A percentile compares a stretch with the other conserved stretches of the same genome.
phyloP scores from a whole-genome alignment of 2,329 filamentous ascomycete genomes.

The Hymenoscyphus fructigenus region DNA sequence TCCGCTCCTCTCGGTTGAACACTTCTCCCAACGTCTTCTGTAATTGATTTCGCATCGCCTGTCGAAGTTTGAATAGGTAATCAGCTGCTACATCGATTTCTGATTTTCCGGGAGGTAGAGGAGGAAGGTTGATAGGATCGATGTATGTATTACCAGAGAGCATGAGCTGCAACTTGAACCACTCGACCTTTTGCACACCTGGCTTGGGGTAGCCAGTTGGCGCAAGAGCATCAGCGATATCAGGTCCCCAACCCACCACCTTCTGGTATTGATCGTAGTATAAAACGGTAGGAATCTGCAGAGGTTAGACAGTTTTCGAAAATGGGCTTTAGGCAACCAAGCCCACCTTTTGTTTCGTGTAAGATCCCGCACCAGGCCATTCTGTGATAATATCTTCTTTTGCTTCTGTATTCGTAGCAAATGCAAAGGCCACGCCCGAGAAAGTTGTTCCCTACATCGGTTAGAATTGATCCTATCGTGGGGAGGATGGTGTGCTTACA shows the following conservation, averaged over 20 bases:
- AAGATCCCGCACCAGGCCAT: slow-evolving; percentile 96
- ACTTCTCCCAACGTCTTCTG: slow-evolving; percentile 97
- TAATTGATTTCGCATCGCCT: slow-evolving; percentile 92
- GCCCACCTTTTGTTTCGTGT: slow-evolving; percentile 94
- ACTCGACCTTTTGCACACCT: slow-evolving; percentile 97
- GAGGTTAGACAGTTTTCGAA: neutral
- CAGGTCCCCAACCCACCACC: slow-evolving; percentile 98
- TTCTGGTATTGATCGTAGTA: slow-evolving; percentile 99
- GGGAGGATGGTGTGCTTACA: slow-evolving; percentile 54
- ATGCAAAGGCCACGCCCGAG: slow-evolving; percentile 91
- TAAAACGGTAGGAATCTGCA: slow-evolving; percentile 93
- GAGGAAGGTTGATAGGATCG: slow-evolving; percentile 96
- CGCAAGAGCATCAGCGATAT: slow-evolving; percentile 94
- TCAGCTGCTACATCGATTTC: slow-evolving; percentile 99
- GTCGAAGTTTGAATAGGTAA: slow-evolving; percentile 96
- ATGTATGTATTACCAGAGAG: slow-evolving; percentile 98
- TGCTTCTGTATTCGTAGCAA: slow-evolving; percentile 93
- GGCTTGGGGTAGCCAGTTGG: slow-evolving; percentile 97
- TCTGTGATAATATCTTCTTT: slow-evolving; percentile 99
- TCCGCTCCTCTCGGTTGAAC: slow-evolving; percentile 96
- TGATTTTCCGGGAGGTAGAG: slow-evolving; percentile 94
- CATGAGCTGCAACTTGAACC: slow-evolving; percentile 99
- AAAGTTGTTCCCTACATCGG: slow-evolving; percentile 82
- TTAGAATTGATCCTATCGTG: slow-evolving; percentile 21
- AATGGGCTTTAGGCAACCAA: neutral